These are phyloP conservation scores for Blastomyces silverae DNA, from an alignment of 2,329 filamentous ascomycete genomes.

Conservation along the genomic window DNA sequence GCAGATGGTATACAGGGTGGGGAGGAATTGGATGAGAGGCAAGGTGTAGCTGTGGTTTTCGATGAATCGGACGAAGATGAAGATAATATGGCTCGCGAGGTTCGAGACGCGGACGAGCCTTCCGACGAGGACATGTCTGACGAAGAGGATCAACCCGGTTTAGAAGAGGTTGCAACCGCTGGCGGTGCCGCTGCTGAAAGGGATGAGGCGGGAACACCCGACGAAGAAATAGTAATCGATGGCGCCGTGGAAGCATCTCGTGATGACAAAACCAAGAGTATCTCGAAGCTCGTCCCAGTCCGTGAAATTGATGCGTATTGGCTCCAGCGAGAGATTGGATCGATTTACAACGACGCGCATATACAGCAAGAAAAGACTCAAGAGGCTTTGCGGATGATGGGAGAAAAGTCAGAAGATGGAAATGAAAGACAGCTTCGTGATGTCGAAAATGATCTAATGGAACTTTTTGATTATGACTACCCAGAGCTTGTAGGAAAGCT, in stretches of 20 bases:
- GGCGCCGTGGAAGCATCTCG: constrained; percentile 47
- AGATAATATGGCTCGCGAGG: constrained; percentile 70
- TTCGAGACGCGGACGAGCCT: constrained; percentile 70
- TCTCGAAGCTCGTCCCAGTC: constrained; percentile 60
- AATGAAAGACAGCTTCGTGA: constrained; percentile 82
- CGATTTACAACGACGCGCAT: constrained; percentile 83
- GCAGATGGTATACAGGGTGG: constrained; percentile 58
- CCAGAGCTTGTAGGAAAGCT: constrained; percentile 87
- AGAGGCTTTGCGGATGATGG: constrained; percentile 73
- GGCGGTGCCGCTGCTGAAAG: constrained; percentile 34
- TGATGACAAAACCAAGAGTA: constrained; percentile 42
- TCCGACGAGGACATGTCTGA: constrained; percentile 69
- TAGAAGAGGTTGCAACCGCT: constrained; percentile 46
- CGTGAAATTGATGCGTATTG: constrained; percentile 96
- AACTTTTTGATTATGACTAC: constrained; percentile 94
- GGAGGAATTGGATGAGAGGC: constrained; percentile 80
- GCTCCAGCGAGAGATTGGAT: constrained; percentile 87
- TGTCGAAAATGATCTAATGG: constrained; percentile 97
- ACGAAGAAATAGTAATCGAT: constrained; percentile 77
- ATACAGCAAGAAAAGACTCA: constrained; percentile 88
- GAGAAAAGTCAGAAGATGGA: constrained; percentile 64
- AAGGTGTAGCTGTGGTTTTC: constrained; percentile 96
- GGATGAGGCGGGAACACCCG: constrained; percentile 42
- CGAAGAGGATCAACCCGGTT: constrained; percentile 52
- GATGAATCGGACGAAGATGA: constrained; percentile 87